Base-by-base conservation (phyloP, 2,329 filamentous ascomycete species). In the Metarhizium brunneum region DNA sequence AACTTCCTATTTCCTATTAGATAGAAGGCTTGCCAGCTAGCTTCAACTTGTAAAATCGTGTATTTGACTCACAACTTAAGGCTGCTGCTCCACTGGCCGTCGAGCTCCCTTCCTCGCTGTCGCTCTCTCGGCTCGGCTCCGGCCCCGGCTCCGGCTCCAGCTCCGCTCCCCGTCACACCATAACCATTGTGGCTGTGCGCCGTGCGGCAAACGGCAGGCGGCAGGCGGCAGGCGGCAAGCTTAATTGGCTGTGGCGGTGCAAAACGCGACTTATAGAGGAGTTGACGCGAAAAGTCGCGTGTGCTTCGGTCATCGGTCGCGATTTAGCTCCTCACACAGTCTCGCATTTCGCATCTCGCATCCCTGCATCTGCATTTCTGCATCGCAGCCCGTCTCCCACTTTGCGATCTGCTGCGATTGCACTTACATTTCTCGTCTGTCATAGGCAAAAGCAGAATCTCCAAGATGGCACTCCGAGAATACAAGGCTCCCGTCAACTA, bases 401-500 rank as follows among this genome's bases (percentile, higher is more conserved):
- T 43, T 60, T 58, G 58, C 59, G 57, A 53, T 55, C 58, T 45
- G 57, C 55, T 45, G 25, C 45, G 10, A 6, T 14, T 48, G 45
- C 25, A 30, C 18, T 8, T 32, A 16, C 45, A 29, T 56, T 60
- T 48, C 45, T 20, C 35, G 20, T 48, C 29, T 40, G 29, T 50
- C 25, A 30, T 47, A 20, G 20, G 50, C 43, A 47, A 51, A 29
- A 45, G 45, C 50, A 47, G 43, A 50, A 25, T 35, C 45, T 58
- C 62, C 66, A 74, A 61, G 63, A 96, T 96, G 92, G 87, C 91
- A 80, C 87, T 96, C 67, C 82, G 91, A 67, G 86, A 87, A 62
- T 87, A 87, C 72, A 85, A 82, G 68, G 80, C 85, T 63, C 83
- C 87, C 53, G 90, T 96, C 65, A 86, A 95, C 71, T 99, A 99